Evolutionary conservation across 371 early-diverging fungal species (phyloP).

Genomic region (Fennellomyces sp.): DNA sequence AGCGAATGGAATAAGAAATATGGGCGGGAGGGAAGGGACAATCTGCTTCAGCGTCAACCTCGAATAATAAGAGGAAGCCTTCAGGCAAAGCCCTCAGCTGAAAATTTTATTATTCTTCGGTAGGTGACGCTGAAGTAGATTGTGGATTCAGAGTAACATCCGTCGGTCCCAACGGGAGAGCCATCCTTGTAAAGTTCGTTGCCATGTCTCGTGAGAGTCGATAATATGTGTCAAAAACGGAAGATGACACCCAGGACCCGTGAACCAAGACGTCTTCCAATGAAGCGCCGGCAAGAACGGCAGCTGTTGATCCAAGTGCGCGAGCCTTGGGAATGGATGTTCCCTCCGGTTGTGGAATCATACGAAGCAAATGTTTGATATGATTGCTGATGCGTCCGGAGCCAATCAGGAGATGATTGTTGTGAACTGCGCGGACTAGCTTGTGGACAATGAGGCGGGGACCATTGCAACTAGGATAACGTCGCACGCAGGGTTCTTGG

Average conservation of each 20-base stretch:
- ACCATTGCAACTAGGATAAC: neutral
- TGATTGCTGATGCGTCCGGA: neutral
- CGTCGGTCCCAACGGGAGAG: neutral
- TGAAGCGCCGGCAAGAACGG: neutral
- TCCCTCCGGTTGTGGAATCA: neutral
- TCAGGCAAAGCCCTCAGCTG: too few species aligned
- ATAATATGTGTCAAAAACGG: neutral
- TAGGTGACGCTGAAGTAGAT: neutral
- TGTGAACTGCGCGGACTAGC: neutral
- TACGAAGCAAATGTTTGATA: neutral
- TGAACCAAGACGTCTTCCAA: neutral
- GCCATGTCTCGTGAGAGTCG: neutral
- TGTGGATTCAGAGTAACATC: neutral
- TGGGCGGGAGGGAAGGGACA: too few species aligned
- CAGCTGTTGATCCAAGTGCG: neutral
- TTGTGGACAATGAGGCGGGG: neutral
- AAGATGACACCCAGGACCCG: neutral
- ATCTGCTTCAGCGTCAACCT: too few species aligned
- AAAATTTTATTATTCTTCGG: conserved; percentile 1
- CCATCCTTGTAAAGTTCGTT: neutral
- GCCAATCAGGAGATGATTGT: neutral
- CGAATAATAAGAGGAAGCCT: too few species aligned
- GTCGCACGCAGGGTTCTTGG: neutral
- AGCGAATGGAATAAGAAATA: too few species aligned
- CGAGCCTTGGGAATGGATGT: neutral